Conservation (phyloP, 495 filamentous ascomycete species). For the Chlorociboria aeruginascens region DNA sequence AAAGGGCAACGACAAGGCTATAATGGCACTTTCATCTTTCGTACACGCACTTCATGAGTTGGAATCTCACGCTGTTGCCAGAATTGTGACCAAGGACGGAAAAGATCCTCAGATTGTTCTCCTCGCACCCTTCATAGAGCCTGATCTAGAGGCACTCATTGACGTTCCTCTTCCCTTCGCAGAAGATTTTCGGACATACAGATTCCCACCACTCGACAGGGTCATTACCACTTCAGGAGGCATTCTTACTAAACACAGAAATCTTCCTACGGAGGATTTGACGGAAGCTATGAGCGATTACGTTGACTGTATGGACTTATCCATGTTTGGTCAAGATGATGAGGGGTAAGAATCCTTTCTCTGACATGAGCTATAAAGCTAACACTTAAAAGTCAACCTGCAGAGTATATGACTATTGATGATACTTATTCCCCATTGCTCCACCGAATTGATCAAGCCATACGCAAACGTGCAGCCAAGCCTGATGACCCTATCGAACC, state of each 20-base stretch:
- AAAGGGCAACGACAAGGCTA: constrained; percentile 59
- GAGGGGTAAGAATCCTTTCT: constrained; percentile 44
- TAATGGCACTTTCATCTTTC: constrained; percentile 76
- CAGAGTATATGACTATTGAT: constrained; percentile 67
- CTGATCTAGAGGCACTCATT: constrained; percentile 75
- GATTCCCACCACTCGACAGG: constrained; percentile 81
- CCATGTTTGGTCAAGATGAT: constrained; percentile 42
- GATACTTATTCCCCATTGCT: constrained; percentile 86
- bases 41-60: constrained; percentile 80
- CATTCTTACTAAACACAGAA: constrained; percentile 67
- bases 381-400: constrained; percentile 39
- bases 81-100: constrained; percentile 71
- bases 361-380: constrained; percentile 16
- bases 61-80: constrained; percentile 77
- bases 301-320: constrained; percentile 89
- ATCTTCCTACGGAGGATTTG: constrained; percentile 68
- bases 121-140: constrained; percentile 70
- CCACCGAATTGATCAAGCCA: constrained; percentile 76
- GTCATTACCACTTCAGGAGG: constrained; percentile 88
- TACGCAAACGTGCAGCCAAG: constrained; percentile 69
- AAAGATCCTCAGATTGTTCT: constrained; percentile 68
- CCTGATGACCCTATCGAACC: constrained; percentile 56
- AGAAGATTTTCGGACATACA: constrained; percentile 81
- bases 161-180: constrained; percentile 90
- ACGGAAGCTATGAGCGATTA: constrained; percentile 75